Percentiles rank a stretch among this genome's conserved stretches.
Conservation (phyloP, 108 stramenopile species). For the Skeletonema potamos region DNA sequence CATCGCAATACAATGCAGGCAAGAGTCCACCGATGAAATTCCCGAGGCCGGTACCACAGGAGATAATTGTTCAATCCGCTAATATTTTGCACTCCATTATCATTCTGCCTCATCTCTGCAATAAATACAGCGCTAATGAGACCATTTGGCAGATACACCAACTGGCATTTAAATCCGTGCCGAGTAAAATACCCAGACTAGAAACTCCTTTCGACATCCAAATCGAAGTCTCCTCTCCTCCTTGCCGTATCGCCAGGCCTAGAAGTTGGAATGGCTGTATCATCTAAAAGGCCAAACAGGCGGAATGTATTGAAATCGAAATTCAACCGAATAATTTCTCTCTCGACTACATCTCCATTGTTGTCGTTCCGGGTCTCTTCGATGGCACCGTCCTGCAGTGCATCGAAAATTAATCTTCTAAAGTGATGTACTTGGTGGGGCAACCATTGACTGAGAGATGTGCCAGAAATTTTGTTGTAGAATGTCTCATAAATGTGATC, state of each 20-base stretch:
- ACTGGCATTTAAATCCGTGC: slow-evolving; percentile 25
- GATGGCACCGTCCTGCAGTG: slow-evolving; percentile 1
- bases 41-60: neutral
- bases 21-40: slow-evolving; percentile 2
- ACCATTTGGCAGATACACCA: slow-evolving; percentile 17
- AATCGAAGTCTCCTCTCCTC: too few relatives aligned
- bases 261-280: slow-evolving; percentile 18
- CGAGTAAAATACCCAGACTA: slow-evolving; percentile 15
- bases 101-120: slow-evolving; percentile 21
- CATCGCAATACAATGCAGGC: slow-evolving; percentile 3
- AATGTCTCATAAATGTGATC: slow-evolving; percentile 12
- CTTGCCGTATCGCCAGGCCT: too few relatives aligned
- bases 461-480: slow-evolving; percentile 43
- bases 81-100: slow-evolving; percentile 23
- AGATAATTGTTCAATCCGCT: slow-evolving; percentile 24
- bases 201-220: slow-evolving; percentile 34
- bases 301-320: slow-evolving; percentile 29
- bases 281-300: slow-evolving; percentile 23
- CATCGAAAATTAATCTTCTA: slow-evolving; percentile 9
- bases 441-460: slow-evolving; percentile 24
- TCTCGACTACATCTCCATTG: slow-evolving; percentile 6
- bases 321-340: neutral
- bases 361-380: neutral
- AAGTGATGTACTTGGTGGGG: slow-evolving; percentile 8
- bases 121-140: slow-evolving; percentile 27